These are phyloP conservation scores for Madurella fahalii DNA, from an alignment of 2,329 filamentous ascomycete genomes.

Conservation along the genomic window DNA sequence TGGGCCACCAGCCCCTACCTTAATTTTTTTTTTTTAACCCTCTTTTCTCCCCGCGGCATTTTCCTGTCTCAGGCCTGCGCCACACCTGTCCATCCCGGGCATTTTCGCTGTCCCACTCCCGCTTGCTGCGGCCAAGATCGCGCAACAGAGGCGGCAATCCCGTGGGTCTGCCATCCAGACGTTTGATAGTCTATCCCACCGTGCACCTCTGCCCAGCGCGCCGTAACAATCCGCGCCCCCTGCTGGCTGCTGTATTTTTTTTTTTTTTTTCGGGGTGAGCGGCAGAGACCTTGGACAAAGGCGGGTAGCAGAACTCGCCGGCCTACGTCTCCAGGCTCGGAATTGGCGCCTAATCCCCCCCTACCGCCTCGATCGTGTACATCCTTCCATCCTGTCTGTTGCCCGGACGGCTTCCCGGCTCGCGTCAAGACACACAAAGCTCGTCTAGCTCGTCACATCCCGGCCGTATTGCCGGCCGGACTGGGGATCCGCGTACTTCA, in stretches of 20 bases:
- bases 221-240: constrained; percentile 14
- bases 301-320: neutral
- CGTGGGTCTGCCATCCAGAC: constrained; percentile 17
- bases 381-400: constrained; percentile 10
- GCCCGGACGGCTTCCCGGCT: constrained; percentile 9
- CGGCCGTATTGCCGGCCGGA: constrained; percentile 13
- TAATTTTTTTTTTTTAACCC: constrained; percentile 3
- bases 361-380: constrained; percentile 1
- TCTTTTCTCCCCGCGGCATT: neutral
- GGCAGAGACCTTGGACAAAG: constrained; percentile 5
- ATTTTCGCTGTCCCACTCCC: constrained; percentile 14
- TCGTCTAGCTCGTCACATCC: constrained; percentile 15
- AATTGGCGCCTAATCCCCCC: constrained; percentile 7
- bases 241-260: constrained; percentile 8
- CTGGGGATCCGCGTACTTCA: constrained; percentile 16
- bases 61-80: constrained; percentile 11
- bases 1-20: neutral
- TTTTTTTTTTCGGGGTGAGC: constrained; percentile 8
- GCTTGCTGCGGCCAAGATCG: constrained; percentile 8
- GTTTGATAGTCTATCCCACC: constrained; percentile 17
- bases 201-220: constrained; percentile 7
- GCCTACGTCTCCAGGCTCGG: neutral
- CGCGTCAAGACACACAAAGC: constrained; percentile 16
- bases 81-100: constrained; percentile 14
- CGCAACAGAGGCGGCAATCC: constrained; percentile 22